These are phyloP conservation scores for Lodderomyces pseudojiufengensis DNA, from an alignment of 1,139 yeast species.

Conservation along the genomic window DNA sequence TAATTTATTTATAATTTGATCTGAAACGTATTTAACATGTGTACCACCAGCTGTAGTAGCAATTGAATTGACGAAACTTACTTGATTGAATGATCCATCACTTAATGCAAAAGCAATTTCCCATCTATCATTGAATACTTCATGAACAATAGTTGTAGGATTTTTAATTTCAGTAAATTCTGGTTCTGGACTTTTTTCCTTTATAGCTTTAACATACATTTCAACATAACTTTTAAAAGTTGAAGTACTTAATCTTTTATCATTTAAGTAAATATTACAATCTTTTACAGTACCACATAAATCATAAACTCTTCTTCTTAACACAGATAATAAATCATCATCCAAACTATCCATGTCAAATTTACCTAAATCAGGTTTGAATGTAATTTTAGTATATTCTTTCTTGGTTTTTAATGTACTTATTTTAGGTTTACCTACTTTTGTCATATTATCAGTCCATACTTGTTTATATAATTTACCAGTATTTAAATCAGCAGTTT, in stretches of 20 bases:
- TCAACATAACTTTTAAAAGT: slow-evolving; percentile 87
- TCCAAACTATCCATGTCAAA: slow-evolving; percentile 84
- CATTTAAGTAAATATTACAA: slow-evolving; percentile 75
- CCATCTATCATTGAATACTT: slow-evolving; percentile 74
- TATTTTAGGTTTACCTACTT: slow-evolving; percentile 73
- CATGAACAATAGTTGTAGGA: slow-evolving; percentile 67
- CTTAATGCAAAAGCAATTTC: slow-evolving; percentile 94
- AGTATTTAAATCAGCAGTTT: slow-evolving; percentile 76
- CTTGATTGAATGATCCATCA: slow-evolving; percentile 85
- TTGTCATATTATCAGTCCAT: slow-evolving; percentile 87
- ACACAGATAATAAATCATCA: slow-evolving; percentile 75
- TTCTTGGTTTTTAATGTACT: slow-evolving; percentile 53
- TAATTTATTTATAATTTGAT: slow-evolving; percentile 71
- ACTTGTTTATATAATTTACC: slow-evolving; percentile 69
- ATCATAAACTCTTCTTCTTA: slow-evolving; percentile 93
- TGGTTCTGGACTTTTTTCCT: slow-evolving; percentile 33
- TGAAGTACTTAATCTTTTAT: slow-evolving; percentile 61
- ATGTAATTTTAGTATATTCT: slow-evolving; percentile 85
- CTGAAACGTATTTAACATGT: slow-evolving; percentile 83
- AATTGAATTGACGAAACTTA: slow-evolving; percentile 94
- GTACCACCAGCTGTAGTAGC: slow-evolving; percentile 98
- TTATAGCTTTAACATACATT: slow-evolving; percentile 74
- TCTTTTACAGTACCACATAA: slow-evolving; percentile 93
- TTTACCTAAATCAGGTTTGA: slow-evolving; percentile 81
- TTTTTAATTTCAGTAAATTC: slow-evolving; percentile 23